phyloP scores from a whole-genome alignment of 331 rosid species.

The Acacia pycnantha region DNA sequence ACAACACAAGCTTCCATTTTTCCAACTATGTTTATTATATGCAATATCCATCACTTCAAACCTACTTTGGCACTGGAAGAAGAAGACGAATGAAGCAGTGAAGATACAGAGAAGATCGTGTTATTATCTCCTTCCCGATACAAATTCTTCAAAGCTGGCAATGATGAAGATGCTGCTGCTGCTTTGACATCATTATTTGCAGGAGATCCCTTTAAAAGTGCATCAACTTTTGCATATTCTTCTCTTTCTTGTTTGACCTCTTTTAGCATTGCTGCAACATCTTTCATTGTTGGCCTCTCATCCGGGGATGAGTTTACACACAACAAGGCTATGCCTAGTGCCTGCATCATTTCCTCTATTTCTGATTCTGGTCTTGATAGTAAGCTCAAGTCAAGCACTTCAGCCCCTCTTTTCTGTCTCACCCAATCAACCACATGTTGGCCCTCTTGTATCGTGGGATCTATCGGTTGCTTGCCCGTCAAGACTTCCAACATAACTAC shows the following conservation, averaged over 20 bases:
- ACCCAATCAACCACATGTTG: slow-evolving; percentile 94
- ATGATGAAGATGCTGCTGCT: slow-evolving; percentile 48
- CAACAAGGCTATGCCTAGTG: slow-evolving; percentile 83
- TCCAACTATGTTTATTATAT: slow-evolving; percentile 6
- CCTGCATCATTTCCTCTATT: slow-evolving; percentile 83
- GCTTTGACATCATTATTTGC: slow-evolving; percentile 40
- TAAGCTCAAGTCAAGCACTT: slow-evolving; percentile 68
- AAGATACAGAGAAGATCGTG: slow-evolving; percentile 69
- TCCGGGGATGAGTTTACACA: slow-evolving; percentile 81
- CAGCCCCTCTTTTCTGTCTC: slow-evolving; percentile 61
- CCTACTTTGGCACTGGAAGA: slow-evolving; percentile 41
- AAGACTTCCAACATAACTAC: slow-evolving; percentile 79
- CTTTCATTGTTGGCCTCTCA: slow-evolving; percentile 95
- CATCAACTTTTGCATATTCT: slow-evolving; percentile 85
- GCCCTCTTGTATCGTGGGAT: slow-evolving; percentile 91
- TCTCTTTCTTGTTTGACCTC: slow-evolving; percentile 83
- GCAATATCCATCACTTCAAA: slow-evolving; percentile 33
- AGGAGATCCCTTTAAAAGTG: slow-evolving; percentile 76
- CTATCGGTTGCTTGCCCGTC: slow-evolving; percentile 95
- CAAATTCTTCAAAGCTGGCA: slow-evolving; percentile 47
- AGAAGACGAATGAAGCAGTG: slow-evolving; percentile 58
- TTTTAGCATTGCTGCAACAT: slow-evolving; percentile 85
- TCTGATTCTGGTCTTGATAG: slow-evolving; percentile 78
- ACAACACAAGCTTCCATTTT: slow-evolving; percentile 19
- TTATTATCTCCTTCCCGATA: slow-evolving; percentile 51